Conservation (phyloP, 768 basidiomycete genomes). For the Mycena pura region DNA sequence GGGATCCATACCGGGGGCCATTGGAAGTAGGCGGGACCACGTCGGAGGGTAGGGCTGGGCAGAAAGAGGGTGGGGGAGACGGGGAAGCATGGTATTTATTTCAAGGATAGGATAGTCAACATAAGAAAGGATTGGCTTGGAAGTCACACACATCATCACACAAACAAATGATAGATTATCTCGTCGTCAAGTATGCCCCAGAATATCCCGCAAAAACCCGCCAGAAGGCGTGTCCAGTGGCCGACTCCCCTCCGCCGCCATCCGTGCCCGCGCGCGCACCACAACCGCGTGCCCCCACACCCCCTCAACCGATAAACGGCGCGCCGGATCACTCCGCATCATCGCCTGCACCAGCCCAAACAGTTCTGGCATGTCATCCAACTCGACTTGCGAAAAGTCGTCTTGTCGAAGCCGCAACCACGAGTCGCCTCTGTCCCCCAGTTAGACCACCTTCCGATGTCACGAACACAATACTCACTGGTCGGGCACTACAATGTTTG, state of each 20-base stretch:
- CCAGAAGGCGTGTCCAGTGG: slow-evolving; percentile 60
- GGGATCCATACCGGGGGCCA: slow-evolving; percentile 61
- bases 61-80: slow-evolving; percentile 43
- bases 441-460: too few relatives aligned
- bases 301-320: slow-evolving; percentile 61
- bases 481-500: slow-evolving; percentile 96
- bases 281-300: slow-evolving; percentile 72
- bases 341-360: slow-evolving; percentile 72
- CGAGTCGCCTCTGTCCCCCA: slow-evolving; percentile 72
- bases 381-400: slow-evolving; percentile 87
- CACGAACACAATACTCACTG: slow-evolving; percentile 66
- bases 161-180: slow-evolving; percentile 24
- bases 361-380: slow-evolving; percentile 70
- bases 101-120: slow-evolving; percentile 13
- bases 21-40: slow-evolving; percentile 55
- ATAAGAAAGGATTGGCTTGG: slow-evolving; percentile 15
- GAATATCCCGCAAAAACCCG: slow-evolving; percentile 38
- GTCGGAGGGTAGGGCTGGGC: slow-evolving; percentile 46
- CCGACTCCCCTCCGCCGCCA: slow-evolving; percentile 54
- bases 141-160: not conserved
- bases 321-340: slow-evolving; percentile 75
- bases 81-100: slow-evolving; percentile 37
- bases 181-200: slow-evolving; percentile 21
- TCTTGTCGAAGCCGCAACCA: slow-evolving; percentile 94
- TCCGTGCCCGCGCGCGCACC: slow-evolving; percentile 61